phyloP scores from a whole-genome alignment of 179 eudicot genomes.

The Silene noctiflora region DNA sequence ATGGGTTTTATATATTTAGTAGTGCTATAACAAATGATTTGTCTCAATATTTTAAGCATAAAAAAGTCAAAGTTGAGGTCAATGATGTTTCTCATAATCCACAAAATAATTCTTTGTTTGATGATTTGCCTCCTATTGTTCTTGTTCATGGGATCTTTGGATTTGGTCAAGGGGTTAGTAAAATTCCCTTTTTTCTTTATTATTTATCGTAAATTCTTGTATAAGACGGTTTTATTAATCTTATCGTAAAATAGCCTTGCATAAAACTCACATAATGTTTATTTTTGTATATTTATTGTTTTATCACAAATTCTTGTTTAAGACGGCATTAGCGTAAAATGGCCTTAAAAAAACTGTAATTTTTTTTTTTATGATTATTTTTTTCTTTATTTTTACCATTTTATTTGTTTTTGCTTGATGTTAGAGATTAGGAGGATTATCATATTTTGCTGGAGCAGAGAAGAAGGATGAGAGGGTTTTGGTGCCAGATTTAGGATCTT shows the following conservation, averaged over 20 bases:
- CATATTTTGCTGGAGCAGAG: slow-evolving; percentile 97
- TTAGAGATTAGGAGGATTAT: slow-evolving; percentile 82
- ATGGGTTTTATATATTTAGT: slow-evolving; percentile 89
- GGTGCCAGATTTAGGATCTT: slow-evolving; percentile 95
- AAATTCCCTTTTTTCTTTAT: neutral
- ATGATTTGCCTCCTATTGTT: slow-evolving; percentile 76
- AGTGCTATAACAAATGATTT: slow-evolving; percentile 83
- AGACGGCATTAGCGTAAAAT: too few relatives aligned
- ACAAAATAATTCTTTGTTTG: slow-evolving; percentile 24
- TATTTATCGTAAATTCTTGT: too few relatives aligned
- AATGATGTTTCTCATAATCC: slow-evolving; percentile 22
- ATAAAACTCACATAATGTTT: too few relatives aligned
- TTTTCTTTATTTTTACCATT: slow-evolving; percentile 3
- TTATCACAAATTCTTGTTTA: too few relatives aligned
- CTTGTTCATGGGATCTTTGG: slow-evolving; percentile 90
- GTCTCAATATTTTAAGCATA: slow-evolving; percentile 43
- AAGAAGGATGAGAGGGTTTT: slow-evolving; percentile 93
- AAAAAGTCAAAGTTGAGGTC: slow-evolving; percentile 33
- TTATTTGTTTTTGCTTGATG: slow-evolving; percentile 2
- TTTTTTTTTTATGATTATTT: too few relatives aligned
- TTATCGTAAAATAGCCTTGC: too few relatives aligned
- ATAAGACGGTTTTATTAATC: neutral
- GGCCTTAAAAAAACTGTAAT: too few relatives aligned
- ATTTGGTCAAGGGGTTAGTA: slow-evolving; percentile 87
- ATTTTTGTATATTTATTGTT: too few relatives aligned